A percentile compares a stretch with the other conserved stretches of the same genome.
Evolutionary conservation across 2,329 filamentous ascomycete genomes (phyloP).

Genomic region (Sphaceloma murrayae): DNA sequence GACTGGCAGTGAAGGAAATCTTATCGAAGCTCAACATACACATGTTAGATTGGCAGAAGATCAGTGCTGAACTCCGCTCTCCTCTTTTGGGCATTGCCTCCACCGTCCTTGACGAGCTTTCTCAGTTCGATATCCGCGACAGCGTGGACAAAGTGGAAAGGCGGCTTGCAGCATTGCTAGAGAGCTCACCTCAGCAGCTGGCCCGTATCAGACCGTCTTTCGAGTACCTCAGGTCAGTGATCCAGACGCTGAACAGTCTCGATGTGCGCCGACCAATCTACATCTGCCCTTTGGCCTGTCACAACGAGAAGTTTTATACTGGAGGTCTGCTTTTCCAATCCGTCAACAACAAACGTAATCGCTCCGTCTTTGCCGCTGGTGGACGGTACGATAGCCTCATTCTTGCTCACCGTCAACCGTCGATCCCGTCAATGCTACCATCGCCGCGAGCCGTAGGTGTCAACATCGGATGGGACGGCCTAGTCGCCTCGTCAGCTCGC

Average conservation of each 20-base stretch:
- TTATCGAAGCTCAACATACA: constrained; percentile 81
- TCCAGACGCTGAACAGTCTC: constrained; percentile 66
- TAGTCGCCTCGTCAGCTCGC: constrained; percentile 31
- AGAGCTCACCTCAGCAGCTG: constrained; percentile 28
- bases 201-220: constrained; percentile 33
- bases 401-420: constrained; percentile 54
- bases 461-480: constrained; percentile 76
- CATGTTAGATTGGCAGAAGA: constrained; percentile 71
- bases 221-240: constrained; percentile 66
- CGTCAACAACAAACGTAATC: constrained; percentile 70
- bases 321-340: constrained; percentile 85
- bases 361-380: constrained; percentile 82
- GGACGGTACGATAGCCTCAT: constrained; percentile 89
- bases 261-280: constrained; percentile 70
- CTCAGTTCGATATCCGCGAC: constrained; percentile 80
- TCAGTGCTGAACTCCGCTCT: constrained; percentile 72
- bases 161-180: constrained; percentile 48
- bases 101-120: constrained; percentile 81
- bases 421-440: not conserved
- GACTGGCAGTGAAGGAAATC: constrained; percentile 66
- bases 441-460: constrained; percentile 77
- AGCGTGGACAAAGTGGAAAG: constrained; percentile 65
- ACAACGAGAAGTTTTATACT: constrained; percentile 84
- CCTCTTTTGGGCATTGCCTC: constrained; percentile 71
- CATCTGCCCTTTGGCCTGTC: constrained; percentile 72